These are phyloP conservation scores for Cladosporium sp. DNA, from an alignment of 2,329 filamentous ascomycete species.

Conservation along the genomic window DNA sequence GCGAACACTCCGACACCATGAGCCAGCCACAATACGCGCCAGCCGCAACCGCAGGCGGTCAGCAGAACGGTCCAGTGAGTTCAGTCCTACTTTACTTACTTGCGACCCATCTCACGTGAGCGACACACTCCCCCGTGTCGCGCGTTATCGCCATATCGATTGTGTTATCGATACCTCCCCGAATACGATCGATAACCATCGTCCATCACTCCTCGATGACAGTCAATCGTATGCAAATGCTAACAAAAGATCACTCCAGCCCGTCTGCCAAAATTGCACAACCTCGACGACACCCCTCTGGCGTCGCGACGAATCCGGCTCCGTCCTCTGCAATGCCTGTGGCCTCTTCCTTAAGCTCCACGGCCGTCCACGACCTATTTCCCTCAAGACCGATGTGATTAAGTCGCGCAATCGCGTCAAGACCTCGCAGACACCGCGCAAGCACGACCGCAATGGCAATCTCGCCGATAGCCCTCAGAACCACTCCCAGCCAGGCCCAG, in stretches of 20 bases:
- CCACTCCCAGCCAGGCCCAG: slow-evolving; percentile 16
- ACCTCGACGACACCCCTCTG: slow-evolving; percentile 96
- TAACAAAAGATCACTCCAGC: slow-evolving; percentile 61
- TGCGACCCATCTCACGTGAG: not conserved
- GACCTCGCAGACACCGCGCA: slow-evolving; percentile 68
- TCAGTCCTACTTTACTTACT: slow-evolving; percentile 7
- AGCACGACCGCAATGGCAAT: slow-evolving; percentile 64
- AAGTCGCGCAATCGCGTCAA: slow-evolving; percentile 99
- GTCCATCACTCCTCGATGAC: not conserved
- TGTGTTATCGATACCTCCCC: slow-evolving; percentile 13
- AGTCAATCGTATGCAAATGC: not conserved
- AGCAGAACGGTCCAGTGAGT: slow-evolving; percentile 61
- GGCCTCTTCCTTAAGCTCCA: slow-evolving; percentile 97
- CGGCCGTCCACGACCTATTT: slow-evolving; percentile 87
- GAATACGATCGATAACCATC: not conserved
- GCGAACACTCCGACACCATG: slow-evolving; percentile 47
- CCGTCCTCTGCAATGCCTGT: slow-evolving; percentile 97
- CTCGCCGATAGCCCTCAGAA: slow-evolving; percentile 42
- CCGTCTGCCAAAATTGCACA: slow-evolving; percentile 92
- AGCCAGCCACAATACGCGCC: slow-evolving; percentile 65
- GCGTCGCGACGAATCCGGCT: slow-evolving; percentile 93
- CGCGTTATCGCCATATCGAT: slow-evolving; percentile 26
- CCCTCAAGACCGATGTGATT: slow-evolving; percentile 97
- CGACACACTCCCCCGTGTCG: not conserved
- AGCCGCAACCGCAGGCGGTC: slow-evolving; percentile 64